Evolutionary conservation across 73 alveolate genomes (phyloP), one percentile per base, ranked within the genome.

Genomic region (Effrenium voratum): DNA sequence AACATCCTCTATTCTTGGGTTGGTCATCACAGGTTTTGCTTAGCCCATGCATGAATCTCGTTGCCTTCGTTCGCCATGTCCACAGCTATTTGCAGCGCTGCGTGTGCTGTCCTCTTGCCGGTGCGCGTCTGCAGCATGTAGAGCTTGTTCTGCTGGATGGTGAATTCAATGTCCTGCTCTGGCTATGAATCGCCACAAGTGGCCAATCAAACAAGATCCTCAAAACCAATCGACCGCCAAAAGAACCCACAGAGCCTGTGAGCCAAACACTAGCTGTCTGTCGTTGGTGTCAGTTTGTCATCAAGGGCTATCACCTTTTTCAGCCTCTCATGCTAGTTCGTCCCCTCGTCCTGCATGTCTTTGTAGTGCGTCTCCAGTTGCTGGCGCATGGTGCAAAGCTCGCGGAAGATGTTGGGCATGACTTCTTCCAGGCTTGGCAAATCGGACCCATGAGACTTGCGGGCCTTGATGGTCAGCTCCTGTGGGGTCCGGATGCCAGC

Each of bases 401-500:
- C 95, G 76, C 94, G 83, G 81, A 99, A 99, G 93, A 98, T 94
- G 76, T 99, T 99, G 75, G 99, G 99, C 99, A 99, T 98, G 32
- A 95, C 40, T 81, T 99, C 99, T 60, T 99, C 99, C 98, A 99
- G 68, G 26, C 99, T 98, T 24, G 99, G 99, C 73, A 98, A 84
- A 34, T 77, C 63, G 80, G 98, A 44, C 34, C 97, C 99, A 93
- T 96, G 99, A 36, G 98, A 99, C 38, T 94, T 98, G 52, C 99
- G 98, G 34, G 98, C 99, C 40, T 97, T 95, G 76, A 88, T 86
- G 52, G 99, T 99, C 68, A 99, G 94, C 97, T 94, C 99, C 63
- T 93, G 94, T 38, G 99, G 99, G 45, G 99, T 99, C 80, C 99
- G 98, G 91, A 99, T 99, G 73, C 99, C 99, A 15, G 99, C 99